phyloP scores from a whole-genome alignment of 23 red algal species.

The Gracilaria caudata region DNA sequence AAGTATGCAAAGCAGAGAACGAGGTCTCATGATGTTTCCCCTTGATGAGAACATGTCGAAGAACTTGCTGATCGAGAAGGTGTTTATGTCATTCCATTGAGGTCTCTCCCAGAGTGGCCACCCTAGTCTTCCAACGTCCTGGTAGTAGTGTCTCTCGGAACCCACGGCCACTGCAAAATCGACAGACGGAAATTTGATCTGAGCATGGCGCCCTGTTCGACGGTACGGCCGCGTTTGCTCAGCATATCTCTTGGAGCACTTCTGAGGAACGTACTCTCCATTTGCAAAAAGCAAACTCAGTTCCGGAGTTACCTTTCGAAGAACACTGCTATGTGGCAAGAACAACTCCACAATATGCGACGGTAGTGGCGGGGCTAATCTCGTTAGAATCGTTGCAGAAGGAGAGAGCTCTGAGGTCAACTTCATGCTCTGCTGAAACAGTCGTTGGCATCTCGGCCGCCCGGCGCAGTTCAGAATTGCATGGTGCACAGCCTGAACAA shows the following conservation, averaged over 20 bases:
- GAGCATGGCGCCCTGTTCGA: not conserved
- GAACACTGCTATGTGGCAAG: conserved; percentile 49
- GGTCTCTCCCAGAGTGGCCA: not conserved
- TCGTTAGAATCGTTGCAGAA: not conserved
- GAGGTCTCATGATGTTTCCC: not conserved
- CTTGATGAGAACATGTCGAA: not conserved
- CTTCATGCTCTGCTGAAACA: conserved; percentile 35
- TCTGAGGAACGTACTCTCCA: conserved; percentile 12
- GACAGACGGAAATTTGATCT: not conserved
- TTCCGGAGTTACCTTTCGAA: not conserved
- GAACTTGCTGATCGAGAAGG: not conserved
- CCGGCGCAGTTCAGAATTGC: conserved; percentile 51
- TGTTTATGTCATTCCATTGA: conserved; percentile 12
- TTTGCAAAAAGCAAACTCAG: not conserved
- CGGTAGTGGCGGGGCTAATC: conserved; percentile 40
- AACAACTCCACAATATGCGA: conserved; percentile 6
- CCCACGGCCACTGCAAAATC: conserved; percentile 28
- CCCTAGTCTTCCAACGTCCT: not conserved
- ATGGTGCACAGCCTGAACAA: conserved; percentile 53
- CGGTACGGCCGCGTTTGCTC: not conserved
- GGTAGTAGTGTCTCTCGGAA: conserved; percentile 37
- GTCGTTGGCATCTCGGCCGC: not conserved
- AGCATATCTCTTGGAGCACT: conserved; percentile 9
- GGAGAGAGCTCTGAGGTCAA: conserved; percentile 20
- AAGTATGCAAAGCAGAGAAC: not conserved